phyloP scores from a whole-genome alignment of 2,329 filamentous ascomycete genomes.

The Chrysoporthe deuterocubensis region DNA sequence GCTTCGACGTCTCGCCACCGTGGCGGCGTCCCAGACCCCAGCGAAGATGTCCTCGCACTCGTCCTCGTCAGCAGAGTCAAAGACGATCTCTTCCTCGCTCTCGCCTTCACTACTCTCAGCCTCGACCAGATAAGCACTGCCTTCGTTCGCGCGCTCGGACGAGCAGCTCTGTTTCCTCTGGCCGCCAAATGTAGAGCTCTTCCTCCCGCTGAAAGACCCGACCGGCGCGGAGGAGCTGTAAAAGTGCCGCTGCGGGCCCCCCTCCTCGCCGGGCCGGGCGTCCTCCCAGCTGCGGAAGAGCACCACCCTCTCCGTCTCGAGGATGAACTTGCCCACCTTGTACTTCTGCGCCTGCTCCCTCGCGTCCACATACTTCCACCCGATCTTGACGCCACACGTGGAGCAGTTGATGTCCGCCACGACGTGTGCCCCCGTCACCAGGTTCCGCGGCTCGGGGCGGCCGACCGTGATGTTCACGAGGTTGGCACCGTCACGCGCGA shows the following conservation, averaged over 20 bases:
- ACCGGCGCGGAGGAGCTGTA: constrained; percentile 30
- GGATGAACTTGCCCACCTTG: constrained; percentile 71
- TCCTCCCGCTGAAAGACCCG: constrained; percentile 17
- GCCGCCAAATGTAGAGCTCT: constrained; percentile 27
- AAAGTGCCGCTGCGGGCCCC: constrained; percentile 18
- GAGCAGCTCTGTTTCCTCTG: constrained; percentile 25
- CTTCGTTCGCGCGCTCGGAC: constrained; percentile 14
- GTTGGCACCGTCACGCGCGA: constrained; percentile 30
- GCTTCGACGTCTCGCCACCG: constrained; percentile 51
- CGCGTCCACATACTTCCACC: constrained; percentile 72
- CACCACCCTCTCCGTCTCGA: constrained; percentile 64
- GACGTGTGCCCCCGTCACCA: constrained; percentile 66
- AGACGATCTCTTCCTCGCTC: constrained; percentile 47
- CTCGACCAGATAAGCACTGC: constrained; percentile 25
- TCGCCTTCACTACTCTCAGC: constrained; percentile 27
- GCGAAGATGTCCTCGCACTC: constrained; percentile 70
- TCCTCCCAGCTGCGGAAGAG: constrained; percentile 60
- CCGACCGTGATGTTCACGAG: constrained; percentile 62
- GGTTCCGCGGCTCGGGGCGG: constrained; percentile 56
- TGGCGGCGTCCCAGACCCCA: constrained; percentile 62
- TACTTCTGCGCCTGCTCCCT: constrained; percentile 63
- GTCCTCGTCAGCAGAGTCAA: constrained; percentile 68
- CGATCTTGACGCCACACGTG: constrained; percentile 60
- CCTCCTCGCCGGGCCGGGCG: constrained; percentile 28
- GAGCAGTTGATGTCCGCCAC: constrained; percentile 66